Evolutionary conservation across 805 yeast species (phyloP).

Genomic region (Myxozyma udenii): DNA sequence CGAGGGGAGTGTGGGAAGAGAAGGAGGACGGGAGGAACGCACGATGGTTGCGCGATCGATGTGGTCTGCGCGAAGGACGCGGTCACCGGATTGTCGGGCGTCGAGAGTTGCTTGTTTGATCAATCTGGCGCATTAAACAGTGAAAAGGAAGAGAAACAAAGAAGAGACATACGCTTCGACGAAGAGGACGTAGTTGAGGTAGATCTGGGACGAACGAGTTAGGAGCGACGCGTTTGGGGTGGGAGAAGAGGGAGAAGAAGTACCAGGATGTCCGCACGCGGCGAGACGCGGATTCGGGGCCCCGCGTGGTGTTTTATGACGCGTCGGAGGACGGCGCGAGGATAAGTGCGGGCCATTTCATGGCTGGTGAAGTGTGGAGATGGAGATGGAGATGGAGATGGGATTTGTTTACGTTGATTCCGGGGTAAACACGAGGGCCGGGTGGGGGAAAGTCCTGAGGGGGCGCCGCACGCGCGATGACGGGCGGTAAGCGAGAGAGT

Average conservation of each 20-base stretch:
- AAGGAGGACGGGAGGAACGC: background rate
- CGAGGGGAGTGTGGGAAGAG: too few species aligned
- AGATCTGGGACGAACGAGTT: slow-evolving; percentile 19
- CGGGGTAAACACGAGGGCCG: background rate
- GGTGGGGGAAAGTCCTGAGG: slow-evolving; percentile 9
- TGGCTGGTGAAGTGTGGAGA: background rate
- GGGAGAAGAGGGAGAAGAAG: slow-evolving; percentile 1
- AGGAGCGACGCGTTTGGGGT: too few species aligned
- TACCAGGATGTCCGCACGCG: slow-evolving; percentile 23
- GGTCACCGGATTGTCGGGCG: slow-evolving; percentile 23
- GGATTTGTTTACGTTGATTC: background rate
- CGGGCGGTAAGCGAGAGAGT: slow-evolving; percentile 14
- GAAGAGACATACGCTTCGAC: slow-evolving; percentile 19
- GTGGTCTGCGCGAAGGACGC: slow-evolving; percentile 13
- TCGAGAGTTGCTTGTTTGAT: slow-evolving; percentile 16
- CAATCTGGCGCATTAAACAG: slow-evolving; percentile 7
- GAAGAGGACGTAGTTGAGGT: slow-evolving; percentile 24
- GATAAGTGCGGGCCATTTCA: slow-evolving; percentile 20
- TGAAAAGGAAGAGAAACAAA: background rate
- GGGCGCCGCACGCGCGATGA: slow-evolving; percentile 18
- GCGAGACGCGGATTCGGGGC: slow-evolving; percentile 5
- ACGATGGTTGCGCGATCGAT: slow-evolving; percentile 21
- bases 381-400: background rate
- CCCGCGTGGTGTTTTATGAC: slow-evolving; percentile 6
- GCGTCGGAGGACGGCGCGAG: slow-evolving; percentile 19